phyloP scores from a whole-genome alignment of 176 grass and related monocot genomes.

The Triticum urartu region DNA sequence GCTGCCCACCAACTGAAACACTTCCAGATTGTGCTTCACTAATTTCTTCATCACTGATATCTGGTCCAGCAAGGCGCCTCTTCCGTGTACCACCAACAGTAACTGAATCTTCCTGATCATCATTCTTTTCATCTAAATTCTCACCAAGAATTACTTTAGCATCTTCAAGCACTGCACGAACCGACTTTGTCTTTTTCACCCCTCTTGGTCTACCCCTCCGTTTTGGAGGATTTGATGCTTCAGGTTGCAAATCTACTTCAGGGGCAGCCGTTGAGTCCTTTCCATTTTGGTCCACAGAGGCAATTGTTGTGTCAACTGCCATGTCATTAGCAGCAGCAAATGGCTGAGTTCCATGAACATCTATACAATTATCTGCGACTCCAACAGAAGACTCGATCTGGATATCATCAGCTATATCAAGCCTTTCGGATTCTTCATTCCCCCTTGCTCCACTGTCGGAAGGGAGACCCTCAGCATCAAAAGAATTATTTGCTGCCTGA shows the following conservation, averaged over 20 bases:
- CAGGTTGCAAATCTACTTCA: slow-evolving; percentile 40
- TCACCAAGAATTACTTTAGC: slow-evolving; percentile 65
- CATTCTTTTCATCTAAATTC: slow-evolving; percentile 49
- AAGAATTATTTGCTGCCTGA: slow-evolving; percentile 48
- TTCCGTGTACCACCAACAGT: slow-evolving; percentile 51
- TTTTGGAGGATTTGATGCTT: slow-evolving; percentile 51
- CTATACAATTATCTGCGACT: slow-evolving; percentile 71
- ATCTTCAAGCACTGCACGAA: slow-evolving; percentile 74
- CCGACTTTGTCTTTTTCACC: slow-evolving; percentile 58
- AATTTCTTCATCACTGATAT: slow-evolving; percentile 55
- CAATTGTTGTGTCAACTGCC: slow-evolving; percentile 33
- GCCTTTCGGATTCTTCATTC: slow-evolving; percentile 47
- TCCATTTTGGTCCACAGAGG: slow-evolving; percentile 51
- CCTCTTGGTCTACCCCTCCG: slow-evolving; percentile 45
- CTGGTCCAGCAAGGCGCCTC: slow-evolving; percentile 46
- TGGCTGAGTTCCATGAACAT: slow-evolving; percentile 41
- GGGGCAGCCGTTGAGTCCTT: slow-evolving; percentile 42
- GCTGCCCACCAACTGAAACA: slow-evolving; percentile 80
- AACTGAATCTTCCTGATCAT: slow-evolving; percentile 46
- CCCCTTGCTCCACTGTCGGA: slow-evolving; percentile 43
- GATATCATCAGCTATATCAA: slow-evolving; percentile 41
- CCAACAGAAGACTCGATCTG: slow-evolving; percentile 70
- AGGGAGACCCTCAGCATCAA: slow-evolving; percentile 39
- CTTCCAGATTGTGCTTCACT: slow-evolving; percentile 81
- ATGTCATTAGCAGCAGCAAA: slow-evolving; percentile 37